phyloP scores from a whole-genome alignment of 805 yeast species.

The Starmerella floris region DNA sequence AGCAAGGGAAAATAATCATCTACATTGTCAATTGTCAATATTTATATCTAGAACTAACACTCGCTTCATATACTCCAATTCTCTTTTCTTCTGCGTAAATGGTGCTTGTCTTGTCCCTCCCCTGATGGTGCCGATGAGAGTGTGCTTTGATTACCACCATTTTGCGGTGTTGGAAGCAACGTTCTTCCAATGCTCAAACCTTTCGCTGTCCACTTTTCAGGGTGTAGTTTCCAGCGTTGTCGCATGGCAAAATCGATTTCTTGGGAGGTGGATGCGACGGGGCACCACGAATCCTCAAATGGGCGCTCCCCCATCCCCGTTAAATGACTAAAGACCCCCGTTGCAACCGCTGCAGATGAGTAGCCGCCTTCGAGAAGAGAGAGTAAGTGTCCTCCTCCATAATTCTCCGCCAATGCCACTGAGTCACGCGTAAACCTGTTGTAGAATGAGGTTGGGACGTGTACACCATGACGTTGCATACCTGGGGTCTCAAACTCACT shows the following conservation, averaged over 20 bases:
- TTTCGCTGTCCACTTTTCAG: constrained; percentile 19
- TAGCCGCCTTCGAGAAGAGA: constrained; percentile 79
- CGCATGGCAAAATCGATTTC: constrained; percentile 59
- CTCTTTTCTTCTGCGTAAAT: too few species aligned
- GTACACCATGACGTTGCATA: constrained; percentile 74
- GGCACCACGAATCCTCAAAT: constrained; percentile 58
- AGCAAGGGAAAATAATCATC: too few species aligned
- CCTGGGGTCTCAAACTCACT: constrained; percentile 68
- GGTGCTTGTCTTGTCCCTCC: too few species aligned
- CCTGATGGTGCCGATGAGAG: too few species aligned
- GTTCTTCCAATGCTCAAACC: constrained; percentile 27
- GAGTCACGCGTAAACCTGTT: constrained; percentile 60
- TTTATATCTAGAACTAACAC: too few species aligned
- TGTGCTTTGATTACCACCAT: too few species aligned
- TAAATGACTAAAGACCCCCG: constrained; percentile 69
- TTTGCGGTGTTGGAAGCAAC: constrained; percentile 16
- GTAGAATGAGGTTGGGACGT: constrained; percentile 71
- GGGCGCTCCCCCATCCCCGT: constrained; percentile 48
- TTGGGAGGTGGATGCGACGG: constrained; percentile 41
- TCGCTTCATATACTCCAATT: too few species aligned
- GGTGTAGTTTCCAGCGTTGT: constrained; percentile 40
- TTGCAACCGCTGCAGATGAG: constrained; percentile 64
- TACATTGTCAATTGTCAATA: too few species aligned
- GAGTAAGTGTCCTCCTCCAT: constrained; percentile 45
- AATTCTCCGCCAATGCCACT: constrained; percentile 51